Percentiles rank a stretch among this genome's conserved stretches.
These are phyloP conservation scores for Solanum sejunctum DNA, from an alignment of 257 asterid genomes.

Conservation along the genomic window DNA sequence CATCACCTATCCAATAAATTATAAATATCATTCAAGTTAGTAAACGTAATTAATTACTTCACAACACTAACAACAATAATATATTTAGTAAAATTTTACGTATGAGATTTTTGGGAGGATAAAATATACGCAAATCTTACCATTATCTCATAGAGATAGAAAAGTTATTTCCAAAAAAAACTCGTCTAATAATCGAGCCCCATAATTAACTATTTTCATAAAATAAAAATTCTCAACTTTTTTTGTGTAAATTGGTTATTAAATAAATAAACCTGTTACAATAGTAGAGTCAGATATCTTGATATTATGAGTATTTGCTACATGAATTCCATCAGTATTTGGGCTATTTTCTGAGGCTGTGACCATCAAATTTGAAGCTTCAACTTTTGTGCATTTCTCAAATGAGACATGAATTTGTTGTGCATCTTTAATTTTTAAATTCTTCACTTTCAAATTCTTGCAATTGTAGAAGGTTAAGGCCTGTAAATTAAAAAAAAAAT, in stretches of 20 bases:
- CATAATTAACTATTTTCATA: background rate
- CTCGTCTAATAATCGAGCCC: no score
- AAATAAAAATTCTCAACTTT: background rate
- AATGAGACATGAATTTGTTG: conserved; percentile 68
- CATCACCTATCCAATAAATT: conserved; percentile 41
- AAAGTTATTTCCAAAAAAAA: rapidly evolving
- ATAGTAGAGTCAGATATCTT: conserved; percentile 34
- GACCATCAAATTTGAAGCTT: conserved; percentile 36
- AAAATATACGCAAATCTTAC: no score
- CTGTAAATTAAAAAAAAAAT: conserved; percentile 14
- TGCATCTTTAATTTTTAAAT: conserved; percentile 32
- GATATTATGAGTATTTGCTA: conserved; percentile 36
- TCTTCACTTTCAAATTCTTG: conserved; percentile 35
- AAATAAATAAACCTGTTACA: conserved; percentile 40
- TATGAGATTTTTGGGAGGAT: no score
- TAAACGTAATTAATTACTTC: background rate
- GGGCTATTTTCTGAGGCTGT: conserved; percentile 53
- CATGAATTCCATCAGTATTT: conserved; percentile 83
- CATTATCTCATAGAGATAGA: no score
- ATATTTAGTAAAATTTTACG: no score
- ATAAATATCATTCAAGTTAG: background rate
- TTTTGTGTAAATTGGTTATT: background rate
- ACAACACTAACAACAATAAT: no score
- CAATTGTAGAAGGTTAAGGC: conserved; percentile 60
- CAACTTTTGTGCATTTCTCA: conserved; percentile 29